A percentile compares a stretch with the other conserved stretches of the same genome.
phyloP scores from a whole-genome alignment of 2,329 filamentous ascomycete genomes.

The Diaporthe vexans region DNA sequence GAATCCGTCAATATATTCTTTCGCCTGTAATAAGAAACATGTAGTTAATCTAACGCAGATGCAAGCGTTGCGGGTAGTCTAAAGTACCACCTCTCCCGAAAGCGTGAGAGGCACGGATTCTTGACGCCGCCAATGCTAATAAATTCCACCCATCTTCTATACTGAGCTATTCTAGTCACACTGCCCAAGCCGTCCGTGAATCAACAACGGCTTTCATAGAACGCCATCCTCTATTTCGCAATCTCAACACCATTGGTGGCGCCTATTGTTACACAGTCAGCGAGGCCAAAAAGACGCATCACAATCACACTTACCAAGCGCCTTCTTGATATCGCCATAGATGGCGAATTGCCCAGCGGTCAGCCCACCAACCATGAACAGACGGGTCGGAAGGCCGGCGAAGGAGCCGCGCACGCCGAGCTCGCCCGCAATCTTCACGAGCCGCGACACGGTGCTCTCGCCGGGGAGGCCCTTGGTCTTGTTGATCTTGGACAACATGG shows the following conservation, averaged over 20 bases:
- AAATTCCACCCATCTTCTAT: not conserved
- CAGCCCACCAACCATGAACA: constrained; percentile 77
- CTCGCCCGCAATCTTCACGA: constrained; percentile 80
- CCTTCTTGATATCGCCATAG: constrained; percentile 76
- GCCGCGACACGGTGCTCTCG: constrained; percentile 75
- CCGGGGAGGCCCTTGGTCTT: constrained; percentile 79
- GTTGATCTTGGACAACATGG: constrained; percentile 85
- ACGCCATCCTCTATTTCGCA: constrained; percentile 54
- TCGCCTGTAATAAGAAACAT: not conserved
- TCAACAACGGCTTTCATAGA: not conserved
- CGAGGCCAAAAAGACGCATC: not conserved
- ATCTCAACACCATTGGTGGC: constrained; percentile 84
- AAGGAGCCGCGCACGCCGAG: constrained; percentile 76
- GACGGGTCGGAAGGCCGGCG: constrained; percentile 77
- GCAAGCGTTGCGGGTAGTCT: not conserved
- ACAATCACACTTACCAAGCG: constrained; percentile 60
- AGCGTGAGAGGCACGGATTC: not conserved
- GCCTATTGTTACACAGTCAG: constrained; percentile 1
- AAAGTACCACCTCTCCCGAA: not conserved
- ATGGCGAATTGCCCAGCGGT: constrained; percentile 80
- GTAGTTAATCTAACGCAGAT: not conserved
- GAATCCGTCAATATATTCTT: not conserved
- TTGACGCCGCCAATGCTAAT: not conserved
- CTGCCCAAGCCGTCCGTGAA: not conserved
- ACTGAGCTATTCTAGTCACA: not conserved